Percentiles rank a stretch among this genome's conserved stretches.
phyloP scores from a whole-genome alignment of 2,329 filamentous ascomycete species.

The Aspergillus sp. region DNA sequence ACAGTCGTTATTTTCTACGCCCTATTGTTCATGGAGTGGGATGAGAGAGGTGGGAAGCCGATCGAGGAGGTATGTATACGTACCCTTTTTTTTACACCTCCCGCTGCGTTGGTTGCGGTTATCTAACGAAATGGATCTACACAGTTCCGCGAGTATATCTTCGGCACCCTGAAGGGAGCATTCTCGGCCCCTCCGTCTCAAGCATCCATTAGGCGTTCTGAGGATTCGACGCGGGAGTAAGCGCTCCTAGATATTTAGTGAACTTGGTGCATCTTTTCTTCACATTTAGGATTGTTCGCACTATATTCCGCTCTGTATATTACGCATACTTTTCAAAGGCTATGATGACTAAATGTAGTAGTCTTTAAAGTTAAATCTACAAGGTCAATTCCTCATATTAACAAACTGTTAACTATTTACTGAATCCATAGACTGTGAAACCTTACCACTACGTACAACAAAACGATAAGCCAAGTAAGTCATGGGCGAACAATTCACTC shows the following conservation, averaged over 20 bases:
- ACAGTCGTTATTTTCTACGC: constrained; percentile 44
- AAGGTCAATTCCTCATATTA: background rate
- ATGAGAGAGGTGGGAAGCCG: constrained; percentile 36
- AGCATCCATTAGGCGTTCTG: constrained; percentile 21
- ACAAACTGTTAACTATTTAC: background rate
- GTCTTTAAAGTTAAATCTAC: too few relatives aligned
- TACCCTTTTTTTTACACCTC: background rate
- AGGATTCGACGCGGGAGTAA: constrained; percentile 13
- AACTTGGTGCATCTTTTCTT: background rate
- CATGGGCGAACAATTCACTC: background rate
- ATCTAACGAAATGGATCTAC: background rate
- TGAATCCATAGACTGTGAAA: background rate
- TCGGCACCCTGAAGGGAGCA: constrained; percentile 30
- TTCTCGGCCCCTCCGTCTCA: constrained; percentile 36
- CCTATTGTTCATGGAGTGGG: constrained; percentile 48
- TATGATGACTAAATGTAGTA: background rate
- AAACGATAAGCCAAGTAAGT: background rate
- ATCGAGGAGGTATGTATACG: constrained; percentile 38
- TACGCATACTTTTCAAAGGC: too few relatives aligned
- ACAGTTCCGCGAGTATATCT: constrained; percentile 37
- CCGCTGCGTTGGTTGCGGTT: background rate
- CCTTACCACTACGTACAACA: background rate
- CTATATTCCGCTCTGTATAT: background rate
- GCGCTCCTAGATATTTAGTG: background rate
- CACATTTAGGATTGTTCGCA: background rate